phyloP scores from a whole-genome alignment of 306 rosid species.

The Lablab purpureus region DNA sequence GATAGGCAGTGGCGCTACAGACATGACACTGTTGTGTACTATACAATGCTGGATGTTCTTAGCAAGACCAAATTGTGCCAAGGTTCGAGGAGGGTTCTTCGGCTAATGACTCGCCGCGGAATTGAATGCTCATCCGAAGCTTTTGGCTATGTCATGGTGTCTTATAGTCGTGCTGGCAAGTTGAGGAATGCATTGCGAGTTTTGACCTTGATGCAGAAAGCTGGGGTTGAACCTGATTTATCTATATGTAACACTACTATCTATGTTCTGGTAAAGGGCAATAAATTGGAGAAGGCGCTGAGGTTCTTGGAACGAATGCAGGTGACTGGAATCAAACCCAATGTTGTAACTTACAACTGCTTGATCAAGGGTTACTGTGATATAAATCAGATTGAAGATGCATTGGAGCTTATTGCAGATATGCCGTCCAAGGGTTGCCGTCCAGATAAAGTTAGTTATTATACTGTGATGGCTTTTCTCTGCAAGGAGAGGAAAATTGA shows the following conservation, averaged over 20 bases:
- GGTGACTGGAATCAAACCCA: slow-evolving; percentile 68
- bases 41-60: slow-evolving; percentile 77
- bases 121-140: slow-evolving; percentile 64
- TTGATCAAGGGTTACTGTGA: slow-evolving; percentile 90
- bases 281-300: slow-evolving; percentile 71
- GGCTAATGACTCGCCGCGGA: slow-evolving; percentile 77
- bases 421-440: slow-evolving; percentile 72
- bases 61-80: slow-evolving; percentile 87
- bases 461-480: slow-evolving; percentile 77
- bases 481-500: slow-evolving; percentile 70
- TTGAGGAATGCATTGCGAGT: slow-evolving; percentile 70
- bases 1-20: slow-evolving; percentile 88
- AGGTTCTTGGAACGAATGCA: slow-evolving; percentile 71
- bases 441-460: slow-evolving; percentile 89
- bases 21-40: slow-evolving; percentile 64
- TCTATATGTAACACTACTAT: slow-evolving; percentile 80
- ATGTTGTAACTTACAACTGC: slow-evolving; percentile 74
- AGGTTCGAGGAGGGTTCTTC: slow-evolving; percentile 78
- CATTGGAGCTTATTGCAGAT: slow-evolving; percentile 68
- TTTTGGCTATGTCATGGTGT: slow-evolving; percentile 80
- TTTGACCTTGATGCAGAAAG: slow-evolving; percentile 91
- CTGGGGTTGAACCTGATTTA: slow-evolving; percentile 79
- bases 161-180: slow-evolving; percentile 82
- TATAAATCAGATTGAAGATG: slow-evolving; percentile 59
- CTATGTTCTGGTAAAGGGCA: slow-evolving; percentile 73